Evolutionary conservation across 371 early-diverging fungal species (phyloP).

Genomic region (Apophysomyces ossiformis): DNA sequence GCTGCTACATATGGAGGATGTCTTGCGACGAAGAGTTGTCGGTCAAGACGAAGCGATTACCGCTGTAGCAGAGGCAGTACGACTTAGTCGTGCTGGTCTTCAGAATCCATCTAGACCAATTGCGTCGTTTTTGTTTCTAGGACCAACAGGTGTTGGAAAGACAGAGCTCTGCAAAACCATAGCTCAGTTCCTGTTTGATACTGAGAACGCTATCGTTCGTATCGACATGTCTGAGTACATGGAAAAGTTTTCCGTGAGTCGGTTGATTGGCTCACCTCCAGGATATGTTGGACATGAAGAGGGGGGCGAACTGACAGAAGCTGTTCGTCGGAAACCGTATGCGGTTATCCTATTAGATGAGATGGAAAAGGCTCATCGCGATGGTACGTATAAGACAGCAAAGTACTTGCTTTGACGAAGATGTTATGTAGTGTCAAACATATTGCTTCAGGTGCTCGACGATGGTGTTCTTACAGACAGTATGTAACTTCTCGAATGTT

Average conservation of each 20-base stretch:
- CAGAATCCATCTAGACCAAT: constrained; percentile 75
- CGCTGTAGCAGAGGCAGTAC: constrained; percentile 83
- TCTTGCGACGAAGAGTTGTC: constrained; percentile 75
- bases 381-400: constrained; percentile 29
- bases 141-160: constrained; percentile 92
- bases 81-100: constrained; percentile 74
- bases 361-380: constrained; percentile 91
- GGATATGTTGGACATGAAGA: constrained; percentile 87
- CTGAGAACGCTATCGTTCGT: constrained; percentile 85
- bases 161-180: constrained; percentile 93
- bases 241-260: constrained; percentile 68
- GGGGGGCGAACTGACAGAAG: constrained; percentile 92
- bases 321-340: constrained; percentile 87
- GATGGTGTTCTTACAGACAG: constrained; percentile 91
- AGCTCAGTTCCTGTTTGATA: constrained; percentile 87
- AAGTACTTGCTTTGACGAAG: background rate
- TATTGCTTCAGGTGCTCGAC: constrained; percentile 87
- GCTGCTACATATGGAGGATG: constrained; percentile 78
- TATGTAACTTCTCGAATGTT: constrained; percentile 14
- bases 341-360: constrained; percentile 94
- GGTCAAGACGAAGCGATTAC: constrained; percentile 83
- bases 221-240: constrained; percentile 95
- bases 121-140: constrained; percentile 91
- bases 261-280: constrained; percentile 91
- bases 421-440: constrained; percentile 63